Conservation (phyloP, 495 filamentous ascomycete species). For the Aspergillus haitiensis region DNA sequence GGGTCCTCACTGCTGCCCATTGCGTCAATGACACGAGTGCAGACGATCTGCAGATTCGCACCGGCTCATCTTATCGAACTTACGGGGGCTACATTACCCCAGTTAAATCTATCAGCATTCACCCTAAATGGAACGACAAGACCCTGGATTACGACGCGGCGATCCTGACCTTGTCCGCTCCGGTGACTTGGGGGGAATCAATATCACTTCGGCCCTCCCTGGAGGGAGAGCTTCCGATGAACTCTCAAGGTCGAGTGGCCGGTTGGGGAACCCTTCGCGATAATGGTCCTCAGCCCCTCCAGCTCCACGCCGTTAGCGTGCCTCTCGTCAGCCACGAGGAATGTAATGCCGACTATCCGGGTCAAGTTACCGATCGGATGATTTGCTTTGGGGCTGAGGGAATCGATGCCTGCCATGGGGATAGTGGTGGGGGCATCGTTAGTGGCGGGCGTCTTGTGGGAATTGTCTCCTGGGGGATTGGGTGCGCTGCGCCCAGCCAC, state of each 20-base stretch:
- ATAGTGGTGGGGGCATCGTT: conserved; percentile 11
- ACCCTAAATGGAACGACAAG: conserved; percentile 7
- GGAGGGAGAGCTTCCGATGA: not conserved
- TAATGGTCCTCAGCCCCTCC: not conserved
- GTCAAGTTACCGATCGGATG: conserved; percentile 12
- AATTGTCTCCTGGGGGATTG: conserved; percentile 19
- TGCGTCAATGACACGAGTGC: conserved; percentile 7
- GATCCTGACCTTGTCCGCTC: conserved; percentile 3
- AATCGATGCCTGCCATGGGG: conserved; percentile 15
- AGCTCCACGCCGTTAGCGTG: conserved; percentile 8
- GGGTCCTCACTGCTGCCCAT: conserved; percentile 18
- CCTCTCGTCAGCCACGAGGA: conserved; percentile 2
- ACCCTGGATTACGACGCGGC: conserved; percentile 16
- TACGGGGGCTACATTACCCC: conserved; percentile 7
- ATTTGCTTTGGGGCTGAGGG: conserved; percentile 12
- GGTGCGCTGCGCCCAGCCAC: conserved; percentile 4
- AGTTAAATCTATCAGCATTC: not conserved
- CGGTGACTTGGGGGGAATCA: not conserved
- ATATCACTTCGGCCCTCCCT: not conserved
- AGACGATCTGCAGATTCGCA: conserved; percentile 9
- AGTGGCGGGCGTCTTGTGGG: conserved; percentile 9
- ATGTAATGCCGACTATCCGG: conserved; percentile 4
- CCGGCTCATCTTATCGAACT: not conserved
- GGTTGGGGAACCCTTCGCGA: conserved; percentile 8
- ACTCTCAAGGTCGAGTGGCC: not conserved